These are phyloP conservation scores for Mortierella sp. DNA, from an alignment of 371 early-diverging fungal genomes.

Conservation along the genomic window DNA sequence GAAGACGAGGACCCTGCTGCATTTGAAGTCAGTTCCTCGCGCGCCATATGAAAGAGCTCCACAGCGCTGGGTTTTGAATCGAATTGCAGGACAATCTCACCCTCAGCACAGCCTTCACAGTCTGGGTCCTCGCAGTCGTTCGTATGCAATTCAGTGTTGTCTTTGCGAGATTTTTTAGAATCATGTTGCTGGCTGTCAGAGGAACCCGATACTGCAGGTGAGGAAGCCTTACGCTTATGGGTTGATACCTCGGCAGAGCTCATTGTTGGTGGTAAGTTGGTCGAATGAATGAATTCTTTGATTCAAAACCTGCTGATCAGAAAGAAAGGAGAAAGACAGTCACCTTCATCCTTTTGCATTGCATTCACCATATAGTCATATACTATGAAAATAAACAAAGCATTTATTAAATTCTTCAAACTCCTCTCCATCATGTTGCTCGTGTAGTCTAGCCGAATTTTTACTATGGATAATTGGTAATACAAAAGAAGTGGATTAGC, in stretches of 20 bases:
- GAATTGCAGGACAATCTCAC: conserved; percentile 71
- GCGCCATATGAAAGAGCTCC: conserved; percentile 69
- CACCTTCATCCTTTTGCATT: background rate
- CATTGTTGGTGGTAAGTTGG: conserved; percentile 7
- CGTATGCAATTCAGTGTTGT: conserved; percentile 50
- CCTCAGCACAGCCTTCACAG: conserved; percentile 72
- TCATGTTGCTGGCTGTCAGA: conserved; percentile 11
- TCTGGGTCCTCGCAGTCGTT: conserved; percentile 63
- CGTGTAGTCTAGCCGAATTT: background rate
- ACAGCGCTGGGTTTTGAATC: conserved; percentile 62
- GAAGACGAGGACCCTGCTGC: background rate
- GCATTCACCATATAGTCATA: background rate
- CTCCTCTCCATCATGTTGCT: background rate
- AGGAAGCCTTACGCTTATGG: conserved; percentile 48
- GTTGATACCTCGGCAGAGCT: conserved; percentile 26
- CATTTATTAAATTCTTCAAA: conserved; percentile 4
- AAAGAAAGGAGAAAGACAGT: conserved; percentile 9
- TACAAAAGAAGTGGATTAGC: background rate
- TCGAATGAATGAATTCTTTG: conserved; percentile 1
- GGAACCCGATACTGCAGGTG: conserved; percentile 14
- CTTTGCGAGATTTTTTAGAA: conserved; percentile 42
- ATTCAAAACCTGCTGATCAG: background rate
- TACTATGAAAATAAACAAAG: conserved; percentile 2
- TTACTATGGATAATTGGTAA: conserved; percentile 5
- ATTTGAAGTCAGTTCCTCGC: conserved; percentile 57